Conservation (phyloP, 495 filamentous ascomycete genomes). For the Podospora anserina region DNA sequence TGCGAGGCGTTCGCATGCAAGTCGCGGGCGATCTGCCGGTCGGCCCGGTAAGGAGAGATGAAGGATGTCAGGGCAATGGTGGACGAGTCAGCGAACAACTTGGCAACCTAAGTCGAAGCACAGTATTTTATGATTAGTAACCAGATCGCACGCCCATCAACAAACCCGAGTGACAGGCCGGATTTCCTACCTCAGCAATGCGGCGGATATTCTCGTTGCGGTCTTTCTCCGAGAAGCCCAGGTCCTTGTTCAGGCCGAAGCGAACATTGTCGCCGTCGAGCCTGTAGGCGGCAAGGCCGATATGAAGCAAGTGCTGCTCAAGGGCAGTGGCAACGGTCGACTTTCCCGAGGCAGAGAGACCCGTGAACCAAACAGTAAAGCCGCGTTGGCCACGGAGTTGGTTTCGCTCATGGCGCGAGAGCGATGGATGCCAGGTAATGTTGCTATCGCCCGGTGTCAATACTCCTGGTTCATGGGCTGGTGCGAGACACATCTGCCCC, state of each 20-base stretch:
- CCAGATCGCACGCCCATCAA: neutral
- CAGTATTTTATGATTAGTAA: neutral
- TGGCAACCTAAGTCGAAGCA: slow-evolving; percentile 63
- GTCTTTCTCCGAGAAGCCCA: slow-evolving; percentile 89
- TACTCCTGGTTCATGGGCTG: neutral
- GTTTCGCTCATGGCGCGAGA: slow-evolving; percentile 82
- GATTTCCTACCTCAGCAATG: slow-evolving; percentile 68
- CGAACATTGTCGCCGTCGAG: slow-evolving; percentile 98
- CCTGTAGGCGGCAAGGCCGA: slow-evolving; percentile 78
- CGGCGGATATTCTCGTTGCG: slow-evolving; percentile 95
- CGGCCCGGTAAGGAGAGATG: slow-evolving; percentile 89
- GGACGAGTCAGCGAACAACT: slow-evolving; percentile 88
- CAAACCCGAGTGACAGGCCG: neutral
- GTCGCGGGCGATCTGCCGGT: slow-evolving; percentile 75
- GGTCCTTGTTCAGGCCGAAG: slow-evolving; percentile 95
- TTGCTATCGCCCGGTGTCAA: slow-evolving; percentile 57
- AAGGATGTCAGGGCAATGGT: slow-evolving; percentile 90
- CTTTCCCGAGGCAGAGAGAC: slow-evolving; percentile 91
- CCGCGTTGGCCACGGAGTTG: slow-evolving; percentile 75
- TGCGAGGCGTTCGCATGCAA: slow-evolving; percentile 62
- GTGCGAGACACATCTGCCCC: neutral
- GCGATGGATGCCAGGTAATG: slow-evolving; percentile 95
- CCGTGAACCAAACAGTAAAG: slow-evolving; percentile 97
- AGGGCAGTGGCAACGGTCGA: slow-evolving; percentile 94
- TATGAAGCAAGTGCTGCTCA: slow-evolving; percentile 89